phyloP scores from a whole-genome alignment of 371 early-diverging fungal species.

The Mucor lusitanicus region DNA sequence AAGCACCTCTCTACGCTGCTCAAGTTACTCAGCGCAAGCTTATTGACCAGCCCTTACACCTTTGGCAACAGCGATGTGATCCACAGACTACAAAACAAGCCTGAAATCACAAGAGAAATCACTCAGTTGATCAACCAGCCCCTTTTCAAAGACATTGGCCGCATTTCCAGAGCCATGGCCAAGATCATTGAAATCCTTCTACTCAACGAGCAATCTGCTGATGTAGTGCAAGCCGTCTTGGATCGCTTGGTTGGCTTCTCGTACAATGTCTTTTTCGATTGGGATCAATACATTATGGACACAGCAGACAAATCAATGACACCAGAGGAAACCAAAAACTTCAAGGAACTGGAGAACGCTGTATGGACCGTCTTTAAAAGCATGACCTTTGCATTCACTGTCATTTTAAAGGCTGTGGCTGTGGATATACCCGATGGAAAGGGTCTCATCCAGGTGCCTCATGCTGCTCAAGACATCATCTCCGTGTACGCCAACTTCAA shows the following conservation, averaged over 20 bases:
- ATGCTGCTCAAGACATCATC: conserved; percentile 43
- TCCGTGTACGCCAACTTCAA: conserved; percentile 43
- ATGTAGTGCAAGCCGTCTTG: not conserved
- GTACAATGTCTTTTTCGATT: conserved; percentile 38
- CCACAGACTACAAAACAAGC: conserved; percentile 13
- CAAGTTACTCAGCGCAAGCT: conserved; percentile 21
- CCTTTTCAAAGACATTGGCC: conserved; percentile 48
- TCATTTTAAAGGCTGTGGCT: conserved; percentile 41
- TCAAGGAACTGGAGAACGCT: conserved; percentile 21
- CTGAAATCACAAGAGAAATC: conserved; percentile 10
- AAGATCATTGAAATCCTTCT: conserved; percentile 20
- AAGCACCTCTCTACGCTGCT: conserved; percentile 3
- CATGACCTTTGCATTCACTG: conserved; percentile 44
- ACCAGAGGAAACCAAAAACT: conserved; percentile 10
- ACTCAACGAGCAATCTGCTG: not conserved
- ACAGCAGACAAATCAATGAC: conserved; percentile 15
- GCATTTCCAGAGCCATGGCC: conserved; percentile 43
- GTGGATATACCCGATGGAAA: conserved; percentile 39
- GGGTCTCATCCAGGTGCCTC: conserved; percentile 24
- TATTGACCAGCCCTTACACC: conserved; percentile 33
- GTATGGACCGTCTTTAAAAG: conserved; percentile 47
- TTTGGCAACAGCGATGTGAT: conserved; percentile 33
- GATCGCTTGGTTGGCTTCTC: conserved; percentile 38
- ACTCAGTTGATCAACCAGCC: conserved; percentile 19
- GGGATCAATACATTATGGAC: conserved; percentile 35